These are phyloP conservation scores for Paecilomyces formosus DNA, from an alignment of 2,329 filamentous ascomycete genomes.

Conservation along the genomic window DNA sequence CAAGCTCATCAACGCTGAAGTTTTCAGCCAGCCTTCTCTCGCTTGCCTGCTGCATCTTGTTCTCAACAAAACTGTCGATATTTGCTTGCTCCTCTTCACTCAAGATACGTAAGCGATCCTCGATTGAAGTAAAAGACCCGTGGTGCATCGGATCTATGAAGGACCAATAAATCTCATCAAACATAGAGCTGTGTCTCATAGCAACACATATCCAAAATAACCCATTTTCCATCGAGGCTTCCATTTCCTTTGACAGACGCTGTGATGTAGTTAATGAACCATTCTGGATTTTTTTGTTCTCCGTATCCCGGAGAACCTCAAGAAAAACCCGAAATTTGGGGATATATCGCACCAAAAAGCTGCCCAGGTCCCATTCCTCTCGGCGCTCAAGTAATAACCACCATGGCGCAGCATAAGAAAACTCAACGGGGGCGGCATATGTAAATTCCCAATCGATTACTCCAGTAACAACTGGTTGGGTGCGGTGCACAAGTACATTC, in stretches of 20 bases:
- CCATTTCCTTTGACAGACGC: conserved; percentile 17
- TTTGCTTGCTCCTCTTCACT: conserved; percentile 14
- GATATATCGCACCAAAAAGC: conserved; percentile 16
- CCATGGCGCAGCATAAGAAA: conserved; percentile 16
- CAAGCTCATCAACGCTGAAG: conserved; percentile 14
- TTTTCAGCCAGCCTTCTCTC: conserved; percentile 11
- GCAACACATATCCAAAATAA: conserved; percentile 22
- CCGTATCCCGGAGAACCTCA: conserved; percentile 16
- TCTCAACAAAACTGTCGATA: conserved; percentile 15
- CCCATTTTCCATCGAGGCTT: conserved; percentile 15
- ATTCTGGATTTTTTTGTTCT: conserved; percentile 11
- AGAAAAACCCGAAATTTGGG: conserved; percentile 16
- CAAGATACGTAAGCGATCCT: conserved; percentile 14
- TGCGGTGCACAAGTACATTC: conserved; percentile 17
- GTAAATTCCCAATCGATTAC: conserved; percentile 22
- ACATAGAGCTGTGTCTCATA: conserved; percentile 15
- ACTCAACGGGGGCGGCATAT: conserved; percentile 17
- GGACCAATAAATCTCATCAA: conserved; percentile 23
- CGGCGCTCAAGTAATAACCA: conserved; percentile 20
- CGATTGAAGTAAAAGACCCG: conserved; percentile 16
- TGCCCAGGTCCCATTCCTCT: conserved; percentile 19
- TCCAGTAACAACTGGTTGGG: conserved; percentile 10
- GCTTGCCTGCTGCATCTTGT: conserved; percentile 16
- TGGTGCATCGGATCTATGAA: conserved; percentile 19
- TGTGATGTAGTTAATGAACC: conserved; percentile 10